phyloP scores from a whole-genome alignment of 2,329 filamentous ascomycete genomes.

The Diaporthe eres region DNA sequence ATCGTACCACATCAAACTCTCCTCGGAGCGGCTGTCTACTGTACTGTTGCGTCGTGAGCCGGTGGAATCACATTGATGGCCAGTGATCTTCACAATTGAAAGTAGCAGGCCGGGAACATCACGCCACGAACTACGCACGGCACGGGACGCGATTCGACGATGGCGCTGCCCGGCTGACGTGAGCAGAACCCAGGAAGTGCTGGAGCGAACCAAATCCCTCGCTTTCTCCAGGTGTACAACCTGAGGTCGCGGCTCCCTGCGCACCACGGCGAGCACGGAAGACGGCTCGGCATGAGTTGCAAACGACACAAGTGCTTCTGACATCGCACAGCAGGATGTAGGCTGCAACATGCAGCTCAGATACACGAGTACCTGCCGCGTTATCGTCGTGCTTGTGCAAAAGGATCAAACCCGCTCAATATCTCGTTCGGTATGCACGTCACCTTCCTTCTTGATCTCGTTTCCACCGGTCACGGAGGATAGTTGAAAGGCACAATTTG shows the following conservation, averaged over 20 bases:
- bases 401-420: conserved; percentile 9
- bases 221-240: conserved; percentile 24
- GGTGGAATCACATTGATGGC: neutral
- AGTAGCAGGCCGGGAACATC: conserved; percentile 4
- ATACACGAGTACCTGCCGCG: conserved; percentile 30
- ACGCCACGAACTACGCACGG: conserved; percentile 33
- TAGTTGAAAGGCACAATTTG: neutral
- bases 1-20: conserved; percentile 19
- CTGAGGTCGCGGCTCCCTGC: conserved; percentile 20
- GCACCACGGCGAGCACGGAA: conserved; percentile 15
- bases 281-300: conserved; percentile 33
- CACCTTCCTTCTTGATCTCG: neutral
- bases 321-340: conserved; percentile 37
- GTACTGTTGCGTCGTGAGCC: conserved; percentile 11
- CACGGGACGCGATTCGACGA: conserved; percentile 39
- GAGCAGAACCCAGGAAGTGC: conserved; percentile 24
- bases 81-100: conserved; percentile 2
- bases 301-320: conserved; percentile 35
- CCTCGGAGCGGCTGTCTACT: conserved; percentile 25
- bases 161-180: conserved; percentile 39
- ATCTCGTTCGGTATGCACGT: neutral
- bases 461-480: neutral
- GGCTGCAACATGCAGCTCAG: conserved; percentile 35
- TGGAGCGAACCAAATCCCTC: conserved; percentile 19
- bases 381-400: conserved; percentile 36